These are phyloP conservation scores for Colletotrichum higginsianum DNA, from an alignment of 2,329 filamentous ascomycete genomes.

Conservation along the genomic window DNA sequence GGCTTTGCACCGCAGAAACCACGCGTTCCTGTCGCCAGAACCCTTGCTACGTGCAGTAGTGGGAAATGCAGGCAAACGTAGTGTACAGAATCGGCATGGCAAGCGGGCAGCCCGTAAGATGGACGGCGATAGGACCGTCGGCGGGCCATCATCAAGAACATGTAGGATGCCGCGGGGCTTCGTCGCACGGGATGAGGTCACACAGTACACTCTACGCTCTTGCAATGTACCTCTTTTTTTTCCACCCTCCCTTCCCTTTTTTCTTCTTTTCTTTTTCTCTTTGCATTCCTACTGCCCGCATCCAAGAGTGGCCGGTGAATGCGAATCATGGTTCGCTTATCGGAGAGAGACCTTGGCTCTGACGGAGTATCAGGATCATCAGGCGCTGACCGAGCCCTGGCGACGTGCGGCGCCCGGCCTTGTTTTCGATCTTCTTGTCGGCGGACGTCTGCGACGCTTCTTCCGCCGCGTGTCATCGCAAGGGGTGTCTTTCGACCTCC, in stretches of 20 bases:
- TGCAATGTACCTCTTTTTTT: background rate
- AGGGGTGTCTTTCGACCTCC: background rate
- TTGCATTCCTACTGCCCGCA: background rate
- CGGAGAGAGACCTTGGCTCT: background rate
- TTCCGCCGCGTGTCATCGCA: background rate
- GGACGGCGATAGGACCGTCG: background rate
- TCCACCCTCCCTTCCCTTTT: too few relatives aligned
- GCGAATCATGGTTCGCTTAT: background rate
- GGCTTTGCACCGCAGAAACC: background rate
- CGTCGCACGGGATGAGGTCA: conserved; percentile 31
- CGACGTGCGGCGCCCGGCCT: background rate
- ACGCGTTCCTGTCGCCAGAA: background rate
- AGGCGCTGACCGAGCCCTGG: background rate
- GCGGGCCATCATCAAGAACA: background rate
- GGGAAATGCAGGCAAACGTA: background rate
- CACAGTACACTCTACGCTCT: conserved; percentile 23
- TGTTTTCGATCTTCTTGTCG: background rate
- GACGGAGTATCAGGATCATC: background rate
- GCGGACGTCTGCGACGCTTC: background rate
- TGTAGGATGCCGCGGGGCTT: conserved; percentile 7
- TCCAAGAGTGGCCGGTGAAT: background rate
- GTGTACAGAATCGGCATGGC: background rate
- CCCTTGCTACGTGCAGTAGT: background rate
- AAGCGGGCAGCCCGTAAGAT: background rate
- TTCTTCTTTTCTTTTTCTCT: too few relatives aligned